Evolutionary conservation across 805 yeast genomes (phyloP).

Genomic region (Cyberlindnera euphorbiiphila): DNA sequence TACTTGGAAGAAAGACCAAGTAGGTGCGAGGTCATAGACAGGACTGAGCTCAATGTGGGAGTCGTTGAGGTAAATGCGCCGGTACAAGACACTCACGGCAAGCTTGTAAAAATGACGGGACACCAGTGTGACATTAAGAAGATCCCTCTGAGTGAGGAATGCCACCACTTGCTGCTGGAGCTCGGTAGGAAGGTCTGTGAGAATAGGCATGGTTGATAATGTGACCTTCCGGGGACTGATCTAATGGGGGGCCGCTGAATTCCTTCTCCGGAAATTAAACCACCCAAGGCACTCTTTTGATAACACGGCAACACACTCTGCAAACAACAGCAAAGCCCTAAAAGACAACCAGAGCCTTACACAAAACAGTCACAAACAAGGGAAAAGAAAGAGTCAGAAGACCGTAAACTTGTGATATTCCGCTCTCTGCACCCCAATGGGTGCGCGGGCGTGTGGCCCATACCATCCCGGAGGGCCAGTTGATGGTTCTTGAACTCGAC

Average conservation of each 20-base stretch:
- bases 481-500: no score
- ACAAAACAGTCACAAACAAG: not conserved
- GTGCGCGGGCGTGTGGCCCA: no score
- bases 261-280: no score
- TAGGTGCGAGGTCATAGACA: conserved; percentile 33
- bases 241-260: no score
- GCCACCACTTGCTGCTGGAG: conserved; percentile 14
- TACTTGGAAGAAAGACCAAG: conserved; percentile 35
- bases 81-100: conserved; percentile 32
- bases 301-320: not conserved
- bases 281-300: no score
- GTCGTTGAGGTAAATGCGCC: conserved; percentile 38
- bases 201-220: not conserved
- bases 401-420: no score
- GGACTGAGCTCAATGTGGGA: conserved; percentile 36
- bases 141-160: conserved; percentile 33
- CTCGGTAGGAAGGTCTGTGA: conserved; percentile 21
- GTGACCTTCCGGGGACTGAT: no score
- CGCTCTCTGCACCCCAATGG: no score
- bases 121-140: conserved; percentile 27
- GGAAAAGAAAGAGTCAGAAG: no score
- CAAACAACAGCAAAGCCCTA: not conserved
- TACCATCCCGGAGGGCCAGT: no score
- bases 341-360: no score
- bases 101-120: conserved; percentile 29